Base-by-base conservation (phyloP, 371 early-diverging fungal species). In the Fennellomyces sp. region DNA sequence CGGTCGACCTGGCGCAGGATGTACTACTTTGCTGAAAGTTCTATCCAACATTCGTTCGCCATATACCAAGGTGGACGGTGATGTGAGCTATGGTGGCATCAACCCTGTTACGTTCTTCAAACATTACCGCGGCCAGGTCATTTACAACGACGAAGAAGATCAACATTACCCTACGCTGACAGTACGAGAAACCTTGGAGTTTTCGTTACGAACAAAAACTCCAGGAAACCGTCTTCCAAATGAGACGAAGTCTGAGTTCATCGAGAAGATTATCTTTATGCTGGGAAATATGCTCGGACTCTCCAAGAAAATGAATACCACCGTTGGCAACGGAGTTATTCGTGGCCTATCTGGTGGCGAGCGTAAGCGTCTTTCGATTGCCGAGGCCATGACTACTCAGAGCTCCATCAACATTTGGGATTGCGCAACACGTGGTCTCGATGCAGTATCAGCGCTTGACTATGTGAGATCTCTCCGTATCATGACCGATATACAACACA, bases 301-400 rank as follows among this genome's bases (percentile, higher is more conserved):
- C 28, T 70, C 70, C 38, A 77, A 82, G 52, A 78, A 78, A 64
- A 73, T 80, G n/a, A 68, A 90, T 66, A 82, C 87, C 1, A 64
- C 83, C 25, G 86, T 92, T 19, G 93, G 92, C 25, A 82, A 88
- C 52, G 86, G 78, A 0, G 75, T 74, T 30, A 53, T 84, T 38
- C 83, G 86, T 58, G 89, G 91, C 31, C 70, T 89, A n/a, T 79
- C 79, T n/a, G 91, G 83, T 48, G 92, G 91, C 59, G 90, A 81
- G 72, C 73, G 84, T 63, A 90, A 91, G 81, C 77, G 92, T 47
- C 64, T 86, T 21, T 68, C 80, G 11, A 87, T 90, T 30, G 91
- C 85, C 12, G 83, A 83, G 62, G 88, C 91, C 66, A 78, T 93
- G 11, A 73, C 91, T 8, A 74, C 86, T 19, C 69, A 69, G 45